Conservation (phyloP, 2,329 filamentous ascomycete genomes). For the Sporothrix curviconia region DNA sequence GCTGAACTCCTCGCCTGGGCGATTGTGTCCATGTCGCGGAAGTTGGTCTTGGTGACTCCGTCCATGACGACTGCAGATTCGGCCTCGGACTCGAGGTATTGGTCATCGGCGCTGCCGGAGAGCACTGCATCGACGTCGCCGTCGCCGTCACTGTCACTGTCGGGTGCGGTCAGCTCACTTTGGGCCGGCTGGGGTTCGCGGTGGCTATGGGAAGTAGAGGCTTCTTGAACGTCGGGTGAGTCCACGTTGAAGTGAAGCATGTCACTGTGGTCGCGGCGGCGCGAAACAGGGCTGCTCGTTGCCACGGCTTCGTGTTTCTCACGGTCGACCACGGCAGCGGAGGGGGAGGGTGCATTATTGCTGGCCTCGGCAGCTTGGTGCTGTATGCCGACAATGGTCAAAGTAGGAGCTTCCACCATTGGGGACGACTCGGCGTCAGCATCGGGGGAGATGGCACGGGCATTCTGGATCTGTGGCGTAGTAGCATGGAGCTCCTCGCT, state of each 20-base stretch:
- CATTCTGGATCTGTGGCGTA: background rate
- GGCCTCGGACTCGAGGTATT: constrained; percentile 21
- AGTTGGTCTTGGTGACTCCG: constrained; percentile 9
- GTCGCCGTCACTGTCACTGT: background rate
- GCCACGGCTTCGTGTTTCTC: background rate
- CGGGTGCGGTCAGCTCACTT: background rate
- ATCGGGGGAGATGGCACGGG: background rate
- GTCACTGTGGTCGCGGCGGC: background rate
- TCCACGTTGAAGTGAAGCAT: constrained; percentile 2
- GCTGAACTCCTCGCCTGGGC: constrained; percentile 26
- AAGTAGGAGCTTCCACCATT: background rate
- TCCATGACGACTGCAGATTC: no score
- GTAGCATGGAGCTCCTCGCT: background rate
- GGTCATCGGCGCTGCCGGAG: background rate
- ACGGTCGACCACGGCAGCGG: background rate
- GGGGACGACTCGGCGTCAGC: background rate
- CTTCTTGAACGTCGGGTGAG: constrained; percentile 4
- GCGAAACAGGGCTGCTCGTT: background rate
- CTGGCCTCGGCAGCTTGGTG: background rate
- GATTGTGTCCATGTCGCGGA: constrained; percentile 25
- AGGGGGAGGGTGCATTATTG: no score
- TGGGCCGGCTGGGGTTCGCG: background rate
- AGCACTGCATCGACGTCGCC: constrained; percentile 1
- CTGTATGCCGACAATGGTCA: background rate
- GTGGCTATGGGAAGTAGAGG: background rate